A percentile compares a stretch with the other conserved stretches of the same genome.
Evolutionary conservation across 257 asterid species (phyloP).

Genomic region (Solanum corneliomulleri): DNA sequence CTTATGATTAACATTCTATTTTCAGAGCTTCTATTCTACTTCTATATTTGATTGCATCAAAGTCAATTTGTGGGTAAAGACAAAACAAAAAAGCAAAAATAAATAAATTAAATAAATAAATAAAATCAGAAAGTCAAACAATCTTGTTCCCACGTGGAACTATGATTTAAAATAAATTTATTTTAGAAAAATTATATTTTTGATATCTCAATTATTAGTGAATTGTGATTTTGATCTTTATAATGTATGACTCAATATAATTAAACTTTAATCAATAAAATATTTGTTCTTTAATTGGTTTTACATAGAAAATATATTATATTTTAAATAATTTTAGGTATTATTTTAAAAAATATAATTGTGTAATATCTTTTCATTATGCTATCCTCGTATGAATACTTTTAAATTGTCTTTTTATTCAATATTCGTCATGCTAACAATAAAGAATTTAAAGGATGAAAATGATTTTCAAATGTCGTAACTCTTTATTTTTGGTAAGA

Average conservation of each 20-base stretch:
- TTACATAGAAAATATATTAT: not conserved
- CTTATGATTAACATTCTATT: constrained; percentile 36
- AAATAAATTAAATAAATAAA: not conserved
- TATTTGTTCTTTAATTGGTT: not conserved
- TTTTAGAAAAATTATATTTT: not conserved
- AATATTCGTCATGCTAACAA: not conserved
- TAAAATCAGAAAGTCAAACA: not conserved
- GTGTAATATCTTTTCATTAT: not conserved
- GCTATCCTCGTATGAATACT: not conserved
- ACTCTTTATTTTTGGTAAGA: not conserved
- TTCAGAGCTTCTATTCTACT: constrained; percentile 34
- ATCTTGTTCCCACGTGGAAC: not conserved
- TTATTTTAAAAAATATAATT: not conserved
- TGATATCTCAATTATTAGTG: not conserved
- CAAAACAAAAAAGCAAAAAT: not conserved
- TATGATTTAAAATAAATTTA: not conserved
- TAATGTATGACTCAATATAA: not conserved
- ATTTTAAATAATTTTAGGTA: not conserved
- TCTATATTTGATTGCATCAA: constrained; percentile 12
- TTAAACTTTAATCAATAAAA: not conserved
- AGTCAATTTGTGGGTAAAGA: not conserved
- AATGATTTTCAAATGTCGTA: not conserved
- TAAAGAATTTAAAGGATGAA: not conserved
- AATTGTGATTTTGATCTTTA: not conserved
- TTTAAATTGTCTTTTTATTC: not conserved